Percentiles rank a stretch among this genome's conserved stretches.
phyloP scores from a whole-genome alignment of 345 rosid genomes.

The Linum usitatissimum region DNA sequence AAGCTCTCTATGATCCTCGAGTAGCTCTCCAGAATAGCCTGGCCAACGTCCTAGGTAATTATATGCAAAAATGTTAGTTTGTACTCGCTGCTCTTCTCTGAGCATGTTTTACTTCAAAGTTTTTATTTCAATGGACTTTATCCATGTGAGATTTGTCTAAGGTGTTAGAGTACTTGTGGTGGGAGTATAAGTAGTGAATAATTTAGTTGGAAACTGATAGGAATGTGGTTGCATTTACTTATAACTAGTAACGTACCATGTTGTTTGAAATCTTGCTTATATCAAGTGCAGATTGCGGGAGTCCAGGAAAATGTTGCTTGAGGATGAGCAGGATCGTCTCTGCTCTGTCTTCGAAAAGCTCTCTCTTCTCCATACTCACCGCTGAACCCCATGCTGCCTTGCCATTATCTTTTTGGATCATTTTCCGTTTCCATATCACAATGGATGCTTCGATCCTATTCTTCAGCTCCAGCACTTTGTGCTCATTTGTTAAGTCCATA shows the following conservation, averaged over 20 bases:
- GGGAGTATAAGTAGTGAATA: no score
- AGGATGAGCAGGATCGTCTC: slow-evolving; percentile 66
- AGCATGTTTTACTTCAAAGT: no score
- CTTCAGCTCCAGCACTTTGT: slow-evolving; percentile 75
- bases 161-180: neutral
- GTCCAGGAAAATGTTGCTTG: slow-evolving; percentile 78
- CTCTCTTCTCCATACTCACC: slow-evolving; percentile 88
- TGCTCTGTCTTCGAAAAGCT: slow-evolving; percentile 85
- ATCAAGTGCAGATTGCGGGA: slow-evolving; percentile 84
- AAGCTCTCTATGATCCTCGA: slow-evolving; percentile 88
- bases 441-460: slow-evolving; percentile 88
- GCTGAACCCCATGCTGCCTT: slow-evolving; percentile 91
- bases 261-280: slow-evolving; percentile 78
- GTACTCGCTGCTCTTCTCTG: no score
- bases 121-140: no score
- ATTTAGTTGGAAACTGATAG: no score
- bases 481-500: slow-evolving; percentile 74
- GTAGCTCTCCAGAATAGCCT: slow-evolving; percentile 86
- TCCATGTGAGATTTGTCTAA: no score
- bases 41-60: slow-evolving; percentile 61
- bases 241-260: slow-evolving; percentile 39
- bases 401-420: slow-evolving; percentile 61
- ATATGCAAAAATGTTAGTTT: neutral
- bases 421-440: slow-evolving; percentile 82
- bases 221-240: no score